Evolutionary conservation across 2,329 filamentous ascomycete genomes (phyloP), one percentile per base, ranked within the genome.

Genomic region (Arthrobotrys musiformis): DNA sequence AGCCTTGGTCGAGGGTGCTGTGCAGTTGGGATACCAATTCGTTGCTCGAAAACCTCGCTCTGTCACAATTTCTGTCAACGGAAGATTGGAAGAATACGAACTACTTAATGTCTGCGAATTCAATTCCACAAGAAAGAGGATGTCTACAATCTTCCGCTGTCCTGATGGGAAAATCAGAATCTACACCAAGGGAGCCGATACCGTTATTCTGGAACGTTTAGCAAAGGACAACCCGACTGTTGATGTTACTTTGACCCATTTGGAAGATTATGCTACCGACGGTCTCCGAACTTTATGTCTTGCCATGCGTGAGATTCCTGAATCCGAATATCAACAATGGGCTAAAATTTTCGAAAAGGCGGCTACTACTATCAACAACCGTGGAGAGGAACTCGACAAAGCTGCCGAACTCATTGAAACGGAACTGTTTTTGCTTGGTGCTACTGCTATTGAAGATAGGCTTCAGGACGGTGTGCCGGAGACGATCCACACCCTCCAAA

Each of bases 231-330:
- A 97, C 81, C 91, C 92, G 0, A 92, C 93, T 79, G 92, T 96
- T 1, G 95, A 99, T 82, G 86, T 88, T n/a, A 99, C 95, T 0
- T 86, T 98, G 79, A 90, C 93, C 69, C 96, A 99, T 83, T 87
- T 99, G n/a, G 96, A 99, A 84, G 96, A 99, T 82, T 99, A 99
- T 83, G 95, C 95, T 5, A 96, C 94, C 0, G 95, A 99, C 81
- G 96, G 95, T 83, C 87, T 99, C 62, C 91, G 95, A 81, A 99
- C 95, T 4, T 88, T 99, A 13, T 99, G 96, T 85, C 86, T 99
- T 79, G 93, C 95, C 8, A 93, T 97, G 91, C 92, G 95, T 68
- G 95, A 98, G 83, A 86, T 99, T 22, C 90, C 94, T 0, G 94
- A 99, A 79, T 87, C 92, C 26, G 95, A 99, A 82, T 99, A 91